These are phyloP conservation scores for Tetrahymena thermophila DNA, from an alignment of 73 alveolate genomes.

Conservation along the genomic window DNA sequence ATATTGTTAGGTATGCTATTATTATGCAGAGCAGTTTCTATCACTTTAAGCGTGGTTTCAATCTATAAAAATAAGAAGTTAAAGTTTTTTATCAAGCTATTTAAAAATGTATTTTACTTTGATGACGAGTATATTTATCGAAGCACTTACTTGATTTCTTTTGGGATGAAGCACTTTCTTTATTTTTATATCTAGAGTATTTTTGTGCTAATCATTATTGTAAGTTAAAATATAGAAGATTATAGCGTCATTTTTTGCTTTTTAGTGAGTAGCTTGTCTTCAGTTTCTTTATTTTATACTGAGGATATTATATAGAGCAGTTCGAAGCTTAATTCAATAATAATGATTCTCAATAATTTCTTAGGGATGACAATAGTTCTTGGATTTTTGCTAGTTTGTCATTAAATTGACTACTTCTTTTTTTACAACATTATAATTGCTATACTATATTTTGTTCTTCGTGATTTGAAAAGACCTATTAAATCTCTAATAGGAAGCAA, in stretches of 20 bases:
- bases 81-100: neutral
- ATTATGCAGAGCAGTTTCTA: neutral
- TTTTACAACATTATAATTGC: neutral
- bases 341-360: neutral
- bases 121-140: neutral
- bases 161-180: neutral
- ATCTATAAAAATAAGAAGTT: neutral
- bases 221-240: neutral
- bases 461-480: neutral
- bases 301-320: neutral
- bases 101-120: neutral
- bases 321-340: neutral
- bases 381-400: neutral
- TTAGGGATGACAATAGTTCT: neutral
- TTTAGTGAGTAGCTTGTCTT: neutral
- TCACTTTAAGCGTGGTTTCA: neutral
- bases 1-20: neutral
- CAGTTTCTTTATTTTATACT: neutral
- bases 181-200: neutral
- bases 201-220: neutral
- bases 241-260: neutral
- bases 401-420: neutral
- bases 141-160: neutral
- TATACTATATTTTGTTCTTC: neutral
- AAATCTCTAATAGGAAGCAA: neutral